Conservation (phyloP, 768 basidiomycete species). For the Cubamyces sp. region DNA sequence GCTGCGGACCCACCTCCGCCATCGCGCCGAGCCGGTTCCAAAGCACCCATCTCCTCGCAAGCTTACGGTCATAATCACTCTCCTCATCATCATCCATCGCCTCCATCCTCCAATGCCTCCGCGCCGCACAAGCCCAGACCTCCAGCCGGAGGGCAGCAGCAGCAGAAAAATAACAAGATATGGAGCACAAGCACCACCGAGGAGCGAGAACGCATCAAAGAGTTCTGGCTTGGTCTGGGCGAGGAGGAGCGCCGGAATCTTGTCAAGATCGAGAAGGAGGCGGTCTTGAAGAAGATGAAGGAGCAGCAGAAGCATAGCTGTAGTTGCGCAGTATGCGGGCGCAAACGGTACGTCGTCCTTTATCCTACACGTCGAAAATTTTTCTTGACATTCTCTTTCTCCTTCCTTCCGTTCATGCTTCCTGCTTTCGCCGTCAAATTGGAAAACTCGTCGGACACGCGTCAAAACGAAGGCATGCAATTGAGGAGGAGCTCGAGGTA, state of each 20-base stretch:
- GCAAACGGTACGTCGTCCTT: conserved; percentile 81
- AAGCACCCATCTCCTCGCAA: conserved; percentile 58
- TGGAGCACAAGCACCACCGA: conserved; percentile 93
- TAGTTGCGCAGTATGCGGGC: conserved; percentile 92
- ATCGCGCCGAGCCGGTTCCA: conserved; percentile 47
- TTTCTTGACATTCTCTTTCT: conserved; percentile 28
- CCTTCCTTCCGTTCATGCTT: conserved; percentile 29
- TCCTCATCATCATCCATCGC: conserved; percentile 59
- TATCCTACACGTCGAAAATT: conserved; percentile 32
- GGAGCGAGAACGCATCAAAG: conserved; percentile 96
- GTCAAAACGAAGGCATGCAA: conserved; percentile 71
- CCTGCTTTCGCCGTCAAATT: conserved; percentile 25
- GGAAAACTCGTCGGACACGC: conserved; percentile 24
- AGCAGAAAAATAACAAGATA: conserved; percentile 74
- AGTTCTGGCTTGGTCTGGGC: conserved; percentile 94
- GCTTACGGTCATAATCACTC: conserved; percentile 50
- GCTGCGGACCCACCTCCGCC: conserved; percentile 40
- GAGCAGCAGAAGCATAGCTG: conserved; percentile 98
- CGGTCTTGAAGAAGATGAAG: conserved; percentile 98
- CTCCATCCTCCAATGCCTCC: conserved; percentile 46
- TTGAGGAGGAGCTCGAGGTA: conserved; percentile 99
- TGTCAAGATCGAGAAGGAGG: conserved; percentile 98
- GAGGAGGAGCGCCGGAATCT: conserved; percentile 90
- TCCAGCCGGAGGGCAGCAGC: conserved; percentile 36
- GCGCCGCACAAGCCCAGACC: conserved; percentile 43